Evolutionary conservation across 805 yeast genomes (phyloP).

Genomic region (Tanozyma kutaoensis): DNA sequence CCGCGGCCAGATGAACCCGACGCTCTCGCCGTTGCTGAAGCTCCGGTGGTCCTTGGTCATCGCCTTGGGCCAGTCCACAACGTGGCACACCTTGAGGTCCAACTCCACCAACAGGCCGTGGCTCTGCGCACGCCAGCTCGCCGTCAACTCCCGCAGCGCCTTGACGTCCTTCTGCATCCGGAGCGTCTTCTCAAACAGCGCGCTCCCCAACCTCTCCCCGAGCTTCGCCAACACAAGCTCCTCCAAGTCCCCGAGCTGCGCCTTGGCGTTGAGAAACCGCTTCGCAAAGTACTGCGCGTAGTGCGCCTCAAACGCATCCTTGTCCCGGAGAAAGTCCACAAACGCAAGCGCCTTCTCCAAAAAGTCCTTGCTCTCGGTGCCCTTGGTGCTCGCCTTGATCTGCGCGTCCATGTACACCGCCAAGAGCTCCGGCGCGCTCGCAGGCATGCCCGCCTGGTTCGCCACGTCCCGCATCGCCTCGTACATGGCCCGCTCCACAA

Average conservation of each 20-base stretch:
- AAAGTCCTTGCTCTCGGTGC: constrained; percentile 17
- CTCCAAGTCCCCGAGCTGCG: constrained; percentile 48
- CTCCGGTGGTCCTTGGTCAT: constrained; percentile 29
- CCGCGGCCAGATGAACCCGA: constrained; percentile 24
- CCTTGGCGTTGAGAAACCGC: constrained; percentile 37
- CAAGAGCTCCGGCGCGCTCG: constrained; percentile 25
- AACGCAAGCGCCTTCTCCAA: constrained; percentile 46
- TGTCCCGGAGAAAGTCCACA: constrained; percentile 61
- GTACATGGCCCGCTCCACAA: constrained; percentile 41
- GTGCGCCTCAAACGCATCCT: constrained; percentile 74
- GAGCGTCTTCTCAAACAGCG: constrained; percentile 67
- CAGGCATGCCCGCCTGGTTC: constrained; percentile 17
- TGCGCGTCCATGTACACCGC: constrained; percentile 26
- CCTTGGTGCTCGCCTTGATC: constrained; percentile 21
- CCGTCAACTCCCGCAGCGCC: constrained; percentile 23
- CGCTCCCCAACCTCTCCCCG: constrained; percentile 59
- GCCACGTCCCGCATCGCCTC: constrained; percentile 47
- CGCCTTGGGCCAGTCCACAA: constrained; percentile 31
- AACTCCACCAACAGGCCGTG: constrained; percentile 12
- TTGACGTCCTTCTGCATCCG: constrained; percentile 80
- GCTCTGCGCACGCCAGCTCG: constrained; percentile 18
- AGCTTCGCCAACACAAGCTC: constrained; percentile 52
- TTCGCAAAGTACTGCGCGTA: constrained; percentile 82
- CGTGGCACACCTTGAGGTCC: constrained; percentile 29
- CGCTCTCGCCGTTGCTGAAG: constrained; percentile 7